Percentiles rank a stretch among this genome's conserved stretches.
phyloP scores from a whole-genome alignment of 2,329 filamentous ascomycete genomes.

The Cladosporium halotolerans region DNA sequence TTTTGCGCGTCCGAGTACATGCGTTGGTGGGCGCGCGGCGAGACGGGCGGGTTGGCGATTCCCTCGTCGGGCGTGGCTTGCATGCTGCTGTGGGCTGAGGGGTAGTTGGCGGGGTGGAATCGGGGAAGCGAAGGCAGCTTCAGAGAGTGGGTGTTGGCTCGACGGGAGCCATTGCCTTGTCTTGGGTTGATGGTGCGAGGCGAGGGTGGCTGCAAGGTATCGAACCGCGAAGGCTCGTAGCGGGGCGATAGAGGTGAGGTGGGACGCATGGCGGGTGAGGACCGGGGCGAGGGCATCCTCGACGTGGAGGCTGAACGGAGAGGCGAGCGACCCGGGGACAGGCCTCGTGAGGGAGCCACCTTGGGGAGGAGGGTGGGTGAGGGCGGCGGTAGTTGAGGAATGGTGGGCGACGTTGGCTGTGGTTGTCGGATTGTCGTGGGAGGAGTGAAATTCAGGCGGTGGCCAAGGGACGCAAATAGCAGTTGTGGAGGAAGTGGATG shows the following conservation, averaged over 20 bases:
- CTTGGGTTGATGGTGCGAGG: constrained; percentile 25
- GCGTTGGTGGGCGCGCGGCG: constrained; percentile 37
- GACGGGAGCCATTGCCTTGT: constrained; percentile 28
- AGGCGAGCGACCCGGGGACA: constrained; percentile 14
- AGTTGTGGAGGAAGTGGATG: constrained; percentile 4
- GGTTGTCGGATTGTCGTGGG: not conserved
- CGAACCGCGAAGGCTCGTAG: constrained; percentile 26
- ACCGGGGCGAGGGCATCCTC: constrained; percentile 30
- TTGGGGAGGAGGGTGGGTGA: constrained; percentile 9
- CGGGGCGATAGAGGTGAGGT: constrained; percentile 29
- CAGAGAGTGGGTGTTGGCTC: constrained; percentile 33
- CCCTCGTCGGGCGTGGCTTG: constrained; percentile 33
- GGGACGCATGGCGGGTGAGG: constrained; percentile 28
- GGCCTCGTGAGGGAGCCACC: constrained; percentile 15
- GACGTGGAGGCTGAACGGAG: constrained; percentile 4
- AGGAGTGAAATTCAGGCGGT: not conserved
- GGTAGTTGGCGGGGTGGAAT: constrained; percentile 49
- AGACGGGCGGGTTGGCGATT: constrained; percentile 39
- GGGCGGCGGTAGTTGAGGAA: constrained; percentile 9
- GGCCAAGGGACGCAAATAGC: not conserved
- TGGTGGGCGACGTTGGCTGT: not conserved
- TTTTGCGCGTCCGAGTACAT: constrained; percentile 45
- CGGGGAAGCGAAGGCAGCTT: constrained; percentile 45
- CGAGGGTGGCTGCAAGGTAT: constrained; percentile 26
- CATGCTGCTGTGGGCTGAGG: constrained; percentile 31